These are phyloP conservation scores for Medicago truncatula DNA, from an alignment of 306 rosid genomes.

Conservation along the genomic window MtrunA17r5.0-ANR NC_053044.1:27329001-27329500, in stretches of 20 bases:
- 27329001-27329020: constrained; percentile 89
- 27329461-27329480: neutral
- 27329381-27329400: constrained; percentile 43
- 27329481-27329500: neutral
- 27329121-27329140: constrained; percentile 18
- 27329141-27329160: constrained; percentile 33
- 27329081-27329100: neutral
- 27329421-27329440: neutral
- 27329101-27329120: neutral
- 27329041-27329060: neutral
- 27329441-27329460: neutral
- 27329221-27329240: constrained; percentile 31
- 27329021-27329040: constrained; percentile 7
- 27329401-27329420: neutral
- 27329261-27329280: constrained; percentile 39
- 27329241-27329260: constrained; percentile 28
- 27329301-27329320: neutral
- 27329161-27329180: constrained; percentile 97
- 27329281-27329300: constrained; percentile 6
- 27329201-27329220: constrained; percentile 91
- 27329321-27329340: constrained; percentile 29
- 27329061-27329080: neutral
- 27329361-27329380: constrained; percentile 42
- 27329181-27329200: constrained; percentile 94
- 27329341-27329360: constrained; percentile 27